A percentile compares a stretch with the other conserved stretches of the same genome.
Evolutionary conservation across 2,329 filamentous ascomycete species (phyloP).

Genomic region (Aspergillus sojae): DNA sequence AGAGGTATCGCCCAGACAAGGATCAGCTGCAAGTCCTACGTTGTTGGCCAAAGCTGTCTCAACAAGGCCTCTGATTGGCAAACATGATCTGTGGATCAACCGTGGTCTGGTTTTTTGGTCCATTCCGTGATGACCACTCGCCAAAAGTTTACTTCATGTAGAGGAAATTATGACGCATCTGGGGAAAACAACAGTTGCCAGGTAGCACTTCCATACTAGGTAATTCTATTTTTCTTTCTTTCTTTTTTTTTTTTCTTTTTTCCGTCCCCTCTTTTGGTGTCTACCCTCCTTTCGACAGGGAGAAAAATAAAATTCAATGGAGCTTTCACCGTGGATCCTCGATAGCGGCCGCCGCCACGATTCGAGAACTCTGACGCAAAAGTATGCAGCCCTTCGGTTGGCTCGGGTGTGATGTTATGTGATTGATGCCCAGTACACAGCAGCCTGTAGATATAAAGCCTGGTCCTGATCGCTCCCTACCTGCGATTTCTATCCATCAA

Average conservation of each 20-base stretch:
- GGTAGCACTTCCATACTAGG: not conserved
- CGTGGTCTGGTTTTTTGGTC: slow-evolving; percentile 3
- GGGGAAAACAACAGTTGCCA: slow-evolving; percentile 20
- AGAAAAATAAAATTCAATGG: not conserved
- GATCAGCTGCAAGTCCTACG: not conserved
- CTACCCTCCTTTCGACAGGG: not conserved
- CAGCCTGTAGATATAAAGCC: slow-evolving; percentile 8
- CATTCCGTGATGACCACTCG: not conserved
- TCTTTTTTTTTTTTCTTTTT: not conserved
- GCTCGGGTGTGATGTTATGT: slow-evolving; percentile 6
- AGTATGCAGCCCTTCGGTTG: slow-evolving; percentile 10
- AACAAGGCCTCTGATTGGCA: not conserved
- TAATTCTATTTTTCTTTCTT: not conserved
- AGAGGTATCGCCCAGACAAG: not conserved
- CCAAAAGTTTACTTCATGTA: slow-evolving; percentile 10
- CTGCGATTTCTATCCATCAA: not conserved
- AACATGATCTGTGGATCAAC: not conserved
- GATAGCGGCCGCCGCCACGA: slow-evolving; percentile 9
- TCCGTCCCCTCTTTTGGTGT: not conserved
- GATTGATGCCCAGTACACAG: slow-evolving; percentile 6
- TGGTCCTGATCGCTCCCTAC: not conserved
- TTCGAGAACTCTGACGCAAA: slow-evolving; percentile 19
- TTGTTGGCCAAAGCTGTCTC: slow-evolving; percentile 1
- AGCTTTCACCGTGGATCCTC: slow-evolving; percentile 10
- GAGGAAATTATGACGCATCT: slow-evolving; percentile 35